Percentiles rank a stretch among this genome's conserved stretches.
These are phyloP conservation scores for Hanseniaspora sp. DNA, from an alignment of 1,139 yeast genomes.

Conservation along the genomic window DNA sequence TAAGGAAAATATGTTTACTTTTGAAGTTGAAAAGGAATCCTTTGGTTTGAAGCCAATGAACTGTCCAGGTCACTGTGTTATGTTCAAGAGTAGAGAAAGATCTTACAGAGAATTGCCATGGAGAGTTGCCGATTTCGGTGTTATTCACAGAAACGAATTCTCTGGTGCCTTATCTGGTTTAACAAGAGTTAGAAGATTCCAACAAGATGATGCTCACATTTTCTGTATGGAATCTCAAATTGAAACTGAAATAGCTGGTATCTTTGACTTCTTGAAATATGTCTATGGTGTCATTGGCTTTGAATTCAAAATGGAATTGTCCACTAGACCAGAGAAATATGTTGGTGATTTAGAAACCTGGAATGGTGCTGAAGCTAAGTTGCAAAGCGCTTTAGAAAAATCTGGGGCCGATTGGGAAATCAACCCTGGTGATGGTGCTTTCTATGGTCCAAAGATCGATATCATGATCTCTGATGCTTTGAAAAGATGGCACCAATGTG, in stretches of 20 bases:
- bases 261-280: constrained; percentile 66
- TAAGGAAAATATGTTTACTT: constrained; percentile 93
- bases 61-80: constrained; percentile 94
- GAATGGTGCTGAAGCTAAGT: constrained; percentile 73
- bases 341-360: constrained; percentile 82
- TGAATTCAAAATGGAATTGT: constrained; percentile 76
- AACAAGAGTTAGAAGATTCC: constrained; percentile 94
- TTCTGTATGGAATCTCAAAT: constrained; percentile 89
- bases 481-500: constrained; percentile 94
- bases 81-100: constrained; percentile 78
- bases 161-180: constrained; percentile 84
- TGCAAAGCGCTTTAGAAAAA: constrained; percentile 60
- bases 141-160: constrained; percentile 88
- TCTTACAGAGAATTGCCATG: constrained; percentile 91
- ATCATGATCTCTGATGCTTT: constrained; percentile 84
- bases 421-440: constrained; percentile 96
- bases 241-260: constrained; percentile 64
- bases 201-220: constrained; percentile 97
- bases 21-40: constrained; percentile 82
- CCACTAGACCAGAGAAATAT: constrained; percentile 88
- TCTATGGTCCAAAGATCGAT: constrained; percentile 97
- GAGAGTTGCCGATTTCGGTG: constrained; percentile 94
- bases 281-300: constrained; percentile 81
- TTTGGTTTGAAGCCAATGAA: constrained; percentile 95
- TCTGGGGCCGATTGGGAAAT: constrained; percentile 83